Evolutionary conservation across 2,329 filamentous ascomycete genomes (phyloP).

Genomic region (Claviceps humidiphila): DNA sequence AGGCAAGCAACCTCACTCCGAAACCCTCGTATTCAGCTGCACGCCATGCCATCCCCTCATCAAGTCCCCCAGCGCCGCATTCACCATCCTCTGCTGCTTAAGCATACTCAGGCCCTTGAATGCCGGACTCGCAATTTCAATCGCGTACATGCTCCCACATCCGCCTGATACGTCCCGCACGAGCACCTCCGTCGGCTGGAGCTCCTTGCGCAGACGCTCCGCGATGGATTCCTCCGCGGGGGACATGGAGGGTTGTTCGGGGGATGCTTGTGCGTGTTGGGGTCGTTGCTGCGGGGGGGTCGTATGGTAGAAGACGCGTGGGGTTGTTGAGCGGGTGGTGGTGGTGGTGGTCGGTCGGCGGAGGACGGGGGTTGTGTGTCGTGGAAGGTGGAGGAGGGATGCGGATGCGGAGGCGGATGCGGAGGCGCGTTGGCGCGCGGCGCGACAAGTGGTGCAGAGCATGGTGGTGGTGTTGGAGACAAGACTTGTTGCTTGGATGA

Average conservation of each 20-base stretch:
- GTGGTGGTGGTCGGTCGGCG: not conserved
- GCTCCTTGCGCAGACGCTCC: slow-evolving; percentile 35
- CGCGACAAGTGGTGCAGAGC: not conserved
- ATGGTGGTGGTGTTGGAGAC: not conserved
- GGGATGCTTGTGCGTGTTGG: not conserved
- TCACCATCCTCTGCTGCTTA: slow-evolving; percentile 74
- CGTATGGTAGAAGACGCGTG: not conserved
- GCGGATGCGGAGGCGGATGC: not conserved
- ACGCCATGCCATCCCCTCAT: slow-evolving; percentile 75
- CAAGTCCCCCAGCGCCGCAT: slow-evolving; percentile 57
- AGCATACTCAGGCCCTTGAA: slow-evolving; percentile 62
- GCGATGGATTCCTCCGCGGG: slow-evolving; percentile 47
- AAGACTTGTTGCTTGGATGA: too few relatives aligned
- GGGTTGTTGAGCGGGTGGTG: not conserved
- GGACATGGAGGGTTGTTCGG: slow-evolving; percentile 16
- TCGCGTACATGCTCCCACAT: slow-evolving; percentile 78
- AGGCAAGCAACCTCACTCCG: slow-evolving; percentile 6
- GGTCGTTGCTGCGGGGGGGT: not conserved
- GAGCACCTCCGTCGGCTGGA: slow-evolving; percentile 38
- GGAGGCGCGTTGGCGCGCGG: not conserved
- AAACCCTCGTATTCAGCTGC: slow-evolving; percentile 58
- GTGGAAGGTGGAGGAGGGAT: not conserved
- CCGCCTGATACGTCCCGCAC: slow-evolving; percentile 74
- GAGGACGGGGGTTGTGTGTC: not conserved
- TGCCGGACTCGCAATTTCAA: slow-evolving; percentile 58